These are phyloP conservation scores for Nicotiana attenuata DNA, from an alignment of 257 asterid genomes.

Conservation along the genomic window DNA sequence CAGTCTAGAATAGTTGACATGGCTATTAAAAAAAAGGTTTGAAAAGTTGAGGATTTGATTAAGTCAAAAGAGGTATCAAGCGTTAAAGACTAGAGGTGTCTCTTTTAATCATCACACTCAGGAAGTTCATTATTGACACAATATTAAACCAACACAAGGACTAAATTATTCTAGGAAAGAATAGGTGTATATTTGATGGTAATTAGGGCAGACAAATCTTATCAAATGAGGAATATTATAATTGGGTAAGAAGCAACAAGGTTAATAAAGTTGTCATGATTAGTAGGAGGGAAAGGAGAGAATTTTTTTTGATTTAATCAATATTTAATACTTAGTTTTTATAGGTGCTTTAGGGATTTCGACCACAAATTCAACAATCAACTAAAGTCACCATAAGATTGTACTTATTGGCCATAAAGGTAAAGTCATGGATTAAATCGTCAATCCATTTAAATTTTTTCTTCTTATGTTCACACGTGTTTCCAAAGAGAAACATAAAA, in stretches of 20 bases:
- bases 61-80: neutral
- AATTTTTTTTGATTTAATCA: neutral
- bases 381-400: neutral
- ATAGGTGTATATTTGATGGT: neutral
- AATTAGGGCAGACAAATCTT: conserved; percentile 8
- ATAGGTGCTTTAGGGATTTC: neutral
- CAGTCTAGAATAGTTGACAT: neutral
- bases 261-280: conserved; percentile 8
- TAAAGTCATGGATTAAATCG: neutral
- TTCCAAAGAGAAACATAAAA: neutral
- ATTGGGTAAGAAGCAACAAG: conserved; percentile 15
- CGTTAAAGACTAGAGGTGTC: neutral
- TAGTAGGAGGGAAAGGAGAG: neutral
- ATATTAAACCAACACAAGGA: neutral
- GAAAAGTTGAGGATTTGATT: neutral
- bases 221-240: neutral
- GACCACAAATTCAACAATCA: neutral
- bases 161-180: neutral
- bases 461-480: neutral
- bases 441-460: neutral
- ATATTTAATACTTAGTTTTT: neutral
- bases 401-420: neutral
- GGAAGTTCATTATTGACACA: neutral
- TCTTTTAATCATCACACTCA: neutral
- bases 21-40: neutral